These are phyloP conservation scores for Houttuynia cordata DNA, from an alignment of 164 flowering plant genomes.

Conservation along the genomic window DNA sequence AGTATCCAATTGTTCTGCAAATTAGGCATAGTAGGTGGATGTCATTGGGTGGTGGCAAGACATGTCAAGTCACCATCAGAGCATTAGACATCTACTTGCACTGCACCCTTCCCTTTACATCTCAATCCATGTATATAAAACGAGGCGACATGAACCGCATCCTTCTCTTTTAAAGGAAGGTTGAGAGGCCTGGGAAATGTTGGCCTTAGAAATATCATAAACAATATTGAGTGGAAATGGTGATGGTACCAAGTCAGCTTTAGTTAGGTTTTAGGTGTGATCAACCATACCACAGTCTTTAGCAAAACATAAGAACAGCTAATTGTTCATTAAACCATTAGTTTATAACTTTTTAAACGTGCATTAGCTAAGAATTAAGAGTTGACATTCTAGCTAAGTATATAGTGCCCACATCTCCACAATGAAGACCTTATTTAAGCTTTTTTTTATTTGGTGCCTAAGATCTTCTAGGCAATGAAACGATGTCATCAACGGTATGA, in stretches of 20 bases:
- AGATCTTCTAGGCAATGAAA: no score
- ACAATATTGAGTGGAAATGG: not conserved
- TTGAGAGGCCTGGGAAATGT: not conserved
- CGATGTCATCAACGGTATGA: no score
- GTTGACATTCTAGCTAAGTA: no score
- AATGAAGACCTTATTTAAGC: no score
- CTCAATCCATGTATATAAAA: no score
- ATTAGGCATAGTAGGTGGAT: not conserved
- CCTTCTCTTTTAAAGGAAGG: not conserved
- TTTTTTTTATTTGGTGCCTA: no score
- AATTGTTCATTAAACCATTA: not conserved
- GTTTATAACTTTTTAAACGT: no score
- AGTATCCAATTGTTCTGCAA: no score
- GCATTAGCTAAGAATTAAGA: no score
- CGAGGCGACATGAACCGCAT: constrained; percentile 3
- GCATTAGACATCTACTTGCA: constrained; percentile 7
- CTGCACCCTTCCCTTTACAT: not conserved
- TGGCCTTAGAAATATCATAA: constrained; percentile 2
- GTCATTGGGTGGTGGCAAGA: constrained; percentile 5
- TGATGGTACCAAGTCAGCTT: not conserved
- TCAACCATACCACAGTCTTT: not conserved
- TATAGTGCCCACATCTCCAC: no score
- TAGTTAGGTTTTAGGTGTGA: constrained; percentile 5
- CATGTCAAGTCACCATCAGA: not conserved
- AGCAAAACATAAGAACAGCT: not conserved